These are phyloP conservation scores for Stephania japonica DNA, from an alignment of 164 flowering plant genomes.

Conservation along the genomic window DNA sequence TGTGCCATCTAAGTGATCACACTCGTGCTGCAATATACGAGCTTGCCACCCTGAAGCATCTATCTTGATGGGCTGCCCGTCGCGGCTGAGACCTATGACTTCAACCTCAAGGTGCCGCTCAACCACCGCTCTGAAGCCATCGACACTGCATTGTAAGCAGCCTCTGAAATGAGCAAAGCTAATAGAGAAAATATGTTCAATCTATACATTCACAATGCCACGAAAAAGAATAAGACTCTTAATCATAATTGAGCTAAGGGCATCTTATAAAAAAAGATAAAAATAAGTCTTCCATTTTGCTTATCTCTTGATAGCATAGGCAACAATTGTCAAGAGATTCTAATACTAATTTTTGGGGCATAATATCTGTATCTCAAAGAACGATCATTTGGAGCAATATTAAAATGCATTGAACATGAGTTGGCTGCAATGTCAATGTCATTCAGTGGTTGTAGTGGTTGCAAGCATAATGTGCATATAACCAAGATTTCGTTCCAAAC, in stretches of 20 bases:
- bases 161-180: not conserved
- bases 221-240: not conserved
- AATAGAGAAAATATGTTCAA: not conserved
- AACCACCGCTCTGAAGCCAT: conserved; percentile 84
- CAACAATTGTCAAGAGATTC: too few species aligned
- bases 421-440: not conserved
- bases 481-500: not conserved
- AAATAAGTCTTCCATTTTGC: too few species aligned
- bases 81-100: conserved; percentile 66
- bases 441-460: not conserved
- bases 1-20: conserved; percentile 90
- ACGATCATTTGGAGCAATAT: not conserved
- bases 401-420: not conserved
- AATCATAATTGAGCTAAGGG: not conserved
- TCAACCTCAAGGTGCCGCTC: conserved; percentile 77
- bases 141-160: conserved; percentile 48
- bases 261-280: too few species aligned
- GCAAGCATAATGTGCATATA: not conserved
- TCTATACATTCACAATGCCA: not conserved
- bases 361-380: not conserved
- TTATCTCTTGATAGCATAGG: too few species aligned
- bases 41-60: conserved; percentile 94
- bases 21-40: conserved; percentile 86
- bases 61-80: conserved; percentile 63
- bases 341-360: not conserved